phyloP scores from a whole-genome alignment of 78 protist genomes.

The Polysphondylium violaceum region DNA sequence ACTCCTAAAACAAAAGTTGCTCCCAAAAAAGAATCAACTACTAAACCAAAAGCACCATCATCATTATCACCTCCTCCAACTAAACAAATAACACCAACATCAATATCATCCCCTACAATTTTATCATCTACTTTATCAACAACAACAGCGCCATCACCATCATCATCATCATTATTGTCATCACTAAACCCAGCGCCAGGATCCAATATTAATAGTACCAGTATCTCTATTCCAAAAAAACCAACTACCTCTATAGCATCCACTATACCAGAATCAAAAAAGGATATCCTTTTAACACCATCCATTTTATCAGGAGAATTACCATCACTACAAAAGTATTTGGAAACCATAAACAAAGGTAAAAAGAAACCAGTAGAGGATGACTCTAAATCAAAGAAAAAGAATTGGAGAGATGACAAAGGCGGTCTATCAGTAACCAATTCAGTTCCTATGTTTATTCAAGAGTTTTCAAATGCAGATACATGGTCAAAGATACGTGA shows the following conservation, averaged over 20 bases:
- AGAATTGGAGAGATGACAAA: slow-evolving; percentile 69
- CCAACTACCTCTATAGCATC: not conserved
- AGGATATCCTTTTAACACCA: not conserved
- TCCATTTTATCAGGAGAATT: not conserved
- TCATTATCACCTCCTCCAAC: slow-evolving; percentile 23
- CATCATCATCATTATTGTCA: not conserved
- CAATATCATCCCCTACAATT: not conserved
- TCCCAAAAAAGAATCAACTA: not conserved
- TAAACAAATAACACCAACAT: slow-evolving; percentile 18
- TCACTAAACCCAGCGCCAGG: not conserved
- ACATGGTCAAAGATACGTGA: slow-evolving; percentile 46
- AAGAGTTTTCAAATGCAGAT: slow-evolving; percentile 23
- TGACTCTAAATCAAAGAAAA: not conserved
- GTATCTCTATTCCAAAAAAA: not conserved
- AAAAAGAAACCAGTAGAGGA: not conserved
- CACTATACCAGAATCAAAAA: not conserved
- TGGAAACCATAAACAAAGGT: not conserved
- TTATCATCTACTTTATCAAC: not conserved
- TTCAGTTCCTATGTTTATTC: slow-evolving; percentile 48
- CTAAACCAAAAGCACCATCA: not conserved
- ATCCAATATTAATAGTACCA: not conserved
- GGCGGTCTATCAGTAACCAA: slow-evolving; percentile 41
- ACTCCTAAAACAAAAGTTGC: not conserved
- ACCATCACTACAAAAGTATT: slow-evolving; percentile 16
- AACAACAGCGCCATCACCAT: not conserved